A percentile compares a stretch with the other conserved stretches of the same genome.
phyloP scores from a whole-genome alignment of 345 rosid species.

The Cochlearia excelsa region DNA sequence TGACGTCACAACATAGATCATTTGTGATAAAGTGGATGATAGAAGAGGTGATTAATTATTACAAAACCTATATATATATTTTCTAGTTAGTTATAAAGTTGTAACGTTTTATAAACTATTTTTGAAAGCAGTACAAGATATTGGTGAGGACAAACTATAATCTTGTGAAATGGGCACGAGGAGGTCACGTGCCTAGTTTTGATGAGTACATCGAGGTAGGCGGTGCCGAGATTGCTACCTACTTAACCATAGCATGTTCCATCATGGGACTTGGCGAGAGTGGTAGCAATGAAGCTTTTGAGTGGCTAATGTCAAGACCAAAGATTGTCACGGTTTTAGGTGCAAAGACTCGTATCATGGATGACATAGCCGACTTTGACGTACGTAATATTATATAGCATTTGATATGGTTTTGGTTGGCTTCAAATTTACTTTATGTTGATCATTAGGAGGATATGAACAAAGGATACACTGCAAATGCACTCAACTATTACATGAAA shows the following conservation, averaged over 20 bases:
- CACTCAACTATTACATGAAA: slow-evolving; percentile 25
- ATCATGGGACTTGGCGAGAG: slow-evolving; percentile 20
- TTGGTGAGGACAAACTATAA: slow-evolving; percentile 9
- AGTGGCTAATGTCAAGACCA: slow-evolving; percentile 22
- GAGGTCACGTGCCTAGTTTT: neutral
- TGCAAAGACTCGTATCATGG: slow-evolving; percentile 19
- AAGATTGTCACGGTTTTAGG: slow-evolving; percentile 5
- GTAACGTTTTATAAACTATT: neutral
- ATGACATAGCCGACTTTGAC: slow-evolving; percentile 17
- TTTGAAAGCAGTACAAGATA: slow-evolving; percentile 3
- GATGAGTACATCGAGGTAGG: slow-evolving; percentile 17
- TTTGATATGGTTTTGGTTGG: too few relatives aligned
- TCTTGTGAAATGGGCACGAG: slow-evolving; percentile 13
- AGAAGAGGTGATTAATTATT: slow-evolving; percentile 22
- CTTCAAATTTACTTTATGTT: too few relatives aligned
- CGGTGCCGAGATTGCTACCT: neutral
- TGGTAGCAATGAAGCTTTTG: slow-evolving; percentile 16
- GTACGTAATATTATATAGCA: neutral
- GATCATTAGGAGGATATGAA: slow-evolving; percentile 32
- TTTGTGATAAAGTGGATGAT: slow-evolving; percentile 9
- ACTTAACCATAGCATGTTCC: slow-evolving; percentile 11
- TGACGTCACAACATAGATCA: neutral
- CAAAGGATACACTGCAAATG: slow-evolving; percentile 17
- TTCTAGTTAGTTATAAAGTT: neutral
- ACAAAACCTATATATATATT: neutral